Base-by-base conservation (phyloP, 345 rosid genomes). In the Rhodamnia rubescens region DNA sequence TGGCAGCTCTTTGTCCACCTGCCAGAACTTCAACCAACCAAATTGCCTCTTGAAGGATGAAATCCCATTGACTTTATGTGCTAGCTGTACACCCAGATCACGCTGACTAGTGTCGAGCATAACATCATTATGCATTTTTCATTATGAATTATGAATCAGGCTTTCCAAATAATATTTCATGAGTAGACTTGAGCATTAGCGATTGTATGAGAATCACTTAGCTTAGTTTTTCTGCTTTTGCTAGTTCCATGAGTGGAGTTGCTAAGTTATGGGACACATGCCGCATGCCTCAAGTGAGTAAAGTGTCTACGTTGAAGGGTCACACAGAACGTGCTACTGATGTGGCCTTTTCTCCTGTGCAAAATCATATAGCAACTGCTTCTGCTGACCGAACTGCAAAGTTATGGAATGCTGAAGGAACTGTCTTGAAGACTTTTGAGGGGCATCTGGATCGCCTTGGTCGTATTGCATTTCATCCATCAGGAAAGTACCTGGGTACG, bases 391-490 rank as follows among this genome's bases (percentile, higher is more conserved):
- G 96, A 86, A 98, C 99, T 51, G 98, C 99, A 85, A 93, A 88
- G 90, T 83, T 98, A 92, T 98, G 99, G 99, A 93, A 86, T 82
- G 88, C 93, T 90, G 94, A 96, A 86, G 99, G 99, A 84, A 87
- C 93, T 81, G 91, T 95, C 82, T 90, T 98, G 81, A 91, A 84
- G 86, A 93, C 94, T 49, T 98, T 94, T 88, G 93, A 91, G 91
- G 98, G 99, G 55, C 99, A 98, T 88, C 88, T 96, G 87, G 99
- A 95, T 88, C 96, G 98, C 27, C 96, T 98, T 88, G 98, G 97
- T 16, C 99, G 97, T 1, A 88, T 97, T 86, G 95, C 93, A 81
- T 97, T 97, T 90, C 99, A 96, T 92, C 98, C 99, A 74, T 94
- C 98, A 49, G 99, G 99, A 84, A 95, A 92, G 54, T 98, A 96